phyloP scores from a whole-genome alignment of 2,329 filamentous ascomycete genomes.

The Parastagonospora nodorum region DNA sequence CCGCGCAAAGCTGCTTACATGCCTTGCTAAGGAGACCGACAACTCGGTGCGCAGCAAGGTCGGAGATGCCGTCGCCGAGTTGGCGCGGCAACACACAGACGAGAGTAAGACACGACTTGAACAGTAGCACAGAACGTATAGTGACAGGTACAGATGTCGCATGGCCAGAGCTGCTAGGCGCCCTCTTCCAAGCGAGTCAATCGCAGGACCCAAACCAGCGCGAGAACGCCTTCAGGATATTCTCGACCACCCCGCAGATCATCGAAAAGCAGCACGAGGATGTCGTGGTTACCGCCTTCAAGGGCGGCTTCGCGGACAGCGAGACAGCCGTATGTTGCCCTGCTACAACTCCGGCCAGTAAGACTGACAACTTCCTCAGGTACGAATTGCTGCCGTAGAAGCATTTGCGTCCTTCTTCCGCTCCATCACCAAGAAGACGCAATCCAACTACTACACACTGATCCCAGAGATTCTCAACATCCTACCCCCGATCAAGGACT shows the following conservation, averaged over 20 bases:
- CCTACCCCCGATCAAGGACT: constrained; percentile 89
- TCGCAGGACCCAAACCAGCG: constrained; percentile 81
- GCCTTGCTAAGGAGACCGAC: constrained; percentile 73
- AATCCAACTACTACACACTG: constrained; percentile 84
- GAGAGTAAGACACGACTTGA: constrained; percentile 66
- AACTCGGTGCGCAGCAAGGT: constrained; percentile 88
- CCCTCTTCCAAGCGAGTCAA: constrained; percentile 89
- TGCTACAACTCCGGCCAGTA: background rate
- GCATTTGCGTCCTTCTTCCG: constrained; percentile 97
- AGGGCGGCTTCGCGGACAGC: constrained; percentile 88
- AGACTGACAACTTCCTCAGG: constrained; percentile 55
- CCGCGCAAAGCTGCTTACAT: constrained; percentile 80
- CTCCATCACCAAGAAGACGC: constrained; percentile 83
- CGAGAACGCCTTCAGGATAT: constrained; percentile 92
- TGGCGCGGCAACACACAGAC: constrained; percentile 93
- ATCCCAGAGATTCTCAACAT: constrained; percentile 94
- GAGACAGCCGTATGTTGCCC: constrained; percentile 68
- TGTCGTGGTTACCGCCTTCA: constrained; percentile 85
- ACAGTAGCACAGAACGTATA: background rate
- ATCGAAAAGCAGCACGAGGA: constrained; percentile 96
- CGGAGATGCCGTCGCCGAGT: constrained; percentile 94
- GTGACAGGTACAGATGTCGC: constrained; percentile 64
- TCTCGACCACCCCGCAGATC: constrained; percentile 90
- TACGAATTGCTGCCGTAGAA: constrained; percentile 92
- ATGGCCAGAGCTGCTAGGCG: constrained; percentile 87